A percentile compares a stretch with the other conserved stretches of the same genome.
phyloP scores from a whole-genome alignment of 1,284 basidiomycete species.

The Pseudozyma flocculosa region DNA sequence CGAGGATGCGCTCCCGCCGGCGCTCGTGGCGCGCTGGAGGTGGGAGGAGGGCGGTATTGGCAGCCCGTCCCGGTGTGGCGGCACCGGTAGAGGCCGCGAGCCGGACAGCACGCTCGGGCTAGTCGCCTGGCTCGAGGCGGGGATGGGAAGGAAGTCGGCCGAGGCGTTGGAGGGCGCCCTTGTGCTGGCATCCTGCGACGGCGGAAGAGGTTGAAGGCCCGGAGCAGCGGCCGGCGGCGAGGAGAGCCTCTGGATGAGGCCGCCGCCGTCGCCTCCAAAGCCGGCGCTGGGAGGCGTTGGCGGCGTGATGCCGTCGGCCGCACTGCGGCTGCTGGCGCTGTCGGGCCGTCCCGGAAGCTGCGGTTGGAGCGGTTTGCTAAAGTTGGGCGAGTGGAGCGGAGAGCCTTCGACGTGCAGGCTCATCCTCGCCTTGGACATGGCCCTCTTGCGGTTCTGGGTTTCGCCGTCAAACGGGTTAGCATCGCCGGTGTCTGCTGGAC shows the following conservation, averaged over 20 bases:
- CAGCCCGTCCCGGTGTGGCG: constrained; percentile 29
- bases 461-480: no score
- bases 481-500: no score
- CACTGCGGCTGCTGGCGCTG: neutral
- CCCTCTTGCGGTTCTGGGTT: neutral
- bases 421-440: constrained; percentile 1
- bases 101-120: neutral
- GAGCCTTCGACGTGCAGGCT: constrained; percentile 9
- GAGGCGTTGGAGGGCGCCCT: no score
- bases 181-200: no score
- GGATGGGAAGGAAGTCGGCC: no score
- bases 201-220: no score
- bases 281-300: no score
- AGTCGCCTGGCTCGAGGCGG: no score
- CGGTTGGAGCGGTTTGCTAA: constrained; percentile 9
- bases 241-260: neutral
- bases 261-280: no score
- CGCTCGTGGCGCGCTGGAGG: no score
- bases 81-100: constrained; percentile 28
- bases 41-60: constrained; percentile 11
- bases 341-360: neutral
- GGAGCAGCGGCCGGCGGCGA: neutral
- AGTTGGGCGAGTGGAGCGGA: constrained; percentile 7
- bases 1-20: constrained; percentile 14
- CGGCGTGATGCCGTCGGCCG: neutral